Base-by-base conservation (phyloP, 805 yeast species). In the Pichia cabralensis region DNA sequence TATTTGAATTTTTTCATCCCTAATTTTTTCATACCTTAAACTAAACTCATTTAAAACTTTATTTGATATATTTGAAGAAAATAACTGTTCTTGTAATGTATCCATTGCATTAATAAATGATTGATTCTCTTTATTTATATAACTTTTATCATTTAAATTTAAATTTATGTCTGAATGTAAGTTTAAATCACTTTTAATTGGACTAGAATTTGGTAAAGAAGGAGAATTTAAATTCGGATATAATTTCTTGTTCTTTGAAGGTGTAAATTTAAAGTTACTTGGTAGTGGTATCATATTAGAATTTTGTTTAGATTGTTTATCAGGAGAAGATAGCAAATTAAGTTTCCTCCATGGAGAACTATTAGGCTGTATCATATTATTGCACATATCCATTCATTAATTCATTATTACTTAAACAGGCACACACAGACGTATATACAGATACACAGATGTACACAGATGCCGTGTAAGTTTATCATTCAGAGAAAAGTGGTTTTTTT, bases 41-140 rank as follows among this genome's bases (percentile, higher is more conserved):
- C 62, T 64, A 40, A 69, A 55, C 41, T 69, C 75, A 29, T 50
- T 53, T 34, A 69, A 42, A 10, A 69, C 74, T 28, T 62, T 65
- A 29, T 59, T 58, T 18, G 67, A 63, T 26, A 70, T 56, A 30
- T 58, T 60, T 36, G 67, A 60, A 1, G 76, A 69, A 50, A 67
- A 71, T 33, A 72, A 62, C 35, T 62, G 62, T 13, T 60, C 54
- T 33, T 65, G 56, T 54, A 71, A 34, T n/a, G 43, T 42, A 22
- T 56, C 55, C 56, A 53, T 49, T 28, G 52, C 59, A 18, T 28
- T 38, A 4, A 44, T 33, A 38, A 56, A 55, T 1, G 51, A 45
- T 9, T 44, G 33, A 28, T 51, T 50, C n/a, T 50, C 56, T 27
- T 50, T 52, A 18, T 52, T 52, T 6, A 49, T 48, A 24, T 56